A percentile compares a stretch with the other conserved stretches of the same genome.
These are phyloP conservation scores for Nicotiana knightiana DNA, from an alignment of 257 asterid genomes.

Conservation along the genomic window DNA sequence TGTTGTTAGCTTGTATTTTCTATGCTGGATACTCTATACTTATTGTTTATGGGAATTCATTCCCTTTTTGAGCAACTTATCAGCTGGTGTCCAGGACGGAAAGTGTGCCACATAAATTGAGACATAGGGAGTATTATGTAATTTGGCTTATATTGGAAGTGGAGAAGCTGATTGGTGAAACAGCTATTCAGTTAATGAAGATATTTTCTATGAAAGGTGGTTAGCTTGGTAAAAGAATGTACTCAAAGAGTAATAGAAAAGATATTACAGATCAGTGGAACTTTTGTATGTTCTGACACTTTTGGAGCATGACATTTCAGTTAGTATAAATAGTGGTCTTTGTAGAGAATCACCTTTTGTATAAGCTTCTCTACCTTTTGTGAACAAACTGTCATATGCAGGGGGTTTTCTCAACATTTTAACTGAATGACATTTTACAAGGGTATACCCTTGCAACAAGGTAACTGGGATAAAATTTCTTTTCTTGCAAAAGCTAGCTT, in stretches of 20 bases:
- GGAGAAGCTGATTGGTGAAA: neutral
- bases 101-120: neutral
- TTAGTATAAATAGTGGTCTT: neutral
- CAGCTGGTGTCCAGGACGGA: neutral
- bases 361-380: neutral
- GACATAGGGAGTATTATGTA: neutral
- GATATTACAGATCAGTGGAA: neutral
- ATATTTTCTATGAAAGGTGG: neutral
- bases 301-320: neutral
- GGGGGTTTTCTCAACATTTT: constrained; percentile 4
- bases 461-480: neutral
- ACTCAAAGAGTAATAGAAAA: neutral
- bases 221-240: neutral
- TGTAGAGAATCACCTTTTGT: neutral
- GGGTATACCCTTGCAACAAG: neutral
- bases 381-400: neutral
- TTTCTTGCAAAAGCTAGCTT: neutral
- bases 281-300: neutral
- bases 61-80: constrained; percentile 6
- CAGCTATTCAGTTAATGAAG: neutral
- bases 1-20: neutral
- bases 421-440: neutral
- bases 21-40: neutral
- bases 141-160: neutral
- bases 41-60: neutral